Percentiles rank a stretch among this genome's conserved stretches.
These are phyloP conservation scores for Hericium coralloides DNA, from an alignment of 768 basidiomycete species.

Conservation along the genomic window DNA sequence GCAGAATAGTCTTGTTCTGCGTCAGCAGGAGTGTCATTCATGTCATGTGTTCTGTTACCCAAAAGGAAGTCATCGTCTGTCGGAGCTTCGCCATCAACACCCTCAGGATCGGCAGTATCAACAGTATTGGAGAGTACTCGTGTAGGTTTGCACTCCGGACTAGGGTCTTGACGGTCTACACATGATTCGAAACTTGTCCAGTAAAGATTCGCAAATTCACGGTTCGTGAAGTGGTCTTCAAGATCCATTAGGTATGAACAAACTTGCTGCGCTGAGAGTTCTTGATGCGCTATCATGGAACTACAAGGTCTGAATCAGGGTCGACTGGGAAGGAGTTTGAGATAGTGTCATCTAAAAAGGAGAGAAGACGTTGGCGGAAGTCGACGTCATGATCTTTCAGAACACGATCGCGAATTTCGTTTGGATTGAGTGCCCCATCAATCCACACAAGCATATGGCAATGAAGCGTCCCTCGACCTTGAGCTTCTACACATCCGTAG, in stretches of 20 bases:
- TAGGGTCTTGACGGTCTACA: neutral
- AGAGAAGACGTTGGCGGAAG: slow-evolving; percentile 10
- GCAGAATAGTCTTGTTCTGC: neutral
- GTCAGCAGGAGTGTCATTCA: neutral
- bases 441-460: slow-evolving; percentile 35
- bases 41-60: neutral
- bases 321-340: slow-evolving; percentile 18
- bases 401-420: neutral
- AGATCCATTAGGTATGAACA: neutral
- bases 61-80: no score
- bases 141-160: neutral
- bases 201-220: neutral
- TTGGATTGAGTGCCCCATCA: slow-evolving; percentile 10
- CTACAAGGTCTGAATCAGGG: slow-evolving; percentile 7
- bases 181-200: neutral
- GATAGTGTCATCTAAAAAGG: slow-evolving; percentile 22
- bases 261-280: neutral
- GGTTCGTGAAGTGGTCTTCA: neutral
- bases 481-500: slow-evolving; percentile 34
- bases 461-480: slow-evolving; percentile 30
- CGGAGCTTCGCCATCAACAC: no score
- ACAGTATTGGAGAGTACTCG: no score
- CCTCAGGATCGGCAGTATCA: no score
- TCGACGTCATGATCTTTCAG: slow-evolving; percentile 14
- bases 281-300: slow-evolving; percentile 1